Percentiles rank a stretch among this genome's conserved stretches.
Conservation (phyloP, 2,329 filamentous ascomycete species). For the Pleurostoma richardsiae region DNA sequence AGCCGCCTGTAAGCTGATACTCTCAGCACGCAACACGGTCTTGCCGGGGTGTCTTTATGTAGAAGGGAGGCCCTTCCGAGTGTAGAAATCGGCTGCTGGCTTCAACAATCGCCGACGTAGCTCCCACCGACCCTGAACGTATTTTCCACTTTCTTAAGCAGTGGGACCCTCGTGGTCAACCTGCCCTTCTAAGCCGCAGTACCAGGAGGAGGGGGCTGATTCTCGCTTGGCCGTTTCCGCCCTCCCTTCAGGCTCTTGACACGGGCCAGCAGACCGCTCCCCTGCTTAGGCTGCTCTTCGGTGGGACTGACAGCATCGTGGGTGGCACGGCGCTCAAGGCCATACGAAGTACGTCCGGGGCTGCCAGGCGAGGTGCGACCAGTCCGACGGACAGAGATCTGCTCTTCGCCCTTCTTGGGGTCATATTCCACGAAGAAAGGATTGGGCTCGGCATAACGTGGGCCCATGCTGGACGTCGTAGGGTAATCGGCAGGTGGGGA, state of each 20-base stretch:
- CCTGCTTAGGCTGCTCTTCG: constrained; percentile 34
- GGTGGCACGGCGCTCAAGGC: constrained; percentile 61
- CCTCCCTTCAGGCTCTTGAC: constrained; percentile 80
- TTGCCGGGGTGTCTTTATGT: too few species aligned
- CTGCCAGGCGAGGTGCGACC: constrained; percentile 46
- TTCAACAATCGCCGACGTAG: background rate
- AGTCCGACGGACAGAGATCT: constrained; percentile 37
- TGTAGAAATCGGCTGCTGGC: background rate
- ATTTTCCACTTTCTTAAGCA: too few species aligned
- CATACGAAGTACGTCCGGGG: constrained; percentile 42
- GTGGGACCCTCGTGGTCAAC: constrained; percentile 2
- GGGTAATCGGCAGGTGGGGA: constrained; percentile 29
- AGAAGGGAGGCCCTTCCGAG: too few species aligned
- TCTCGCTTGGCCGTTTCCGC: constrained; percentile 27
- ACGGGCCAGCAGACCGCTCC: constrained; percentile 66
- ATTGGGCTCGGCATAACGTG: constrained; percentile 48
- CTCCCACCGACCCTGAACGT: background rate
- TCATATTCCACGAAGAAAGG: constrained; percentile 83
- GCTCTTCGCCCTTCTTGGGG: constrained; percentile 48
- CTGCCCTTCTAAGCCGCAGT: constrained; percentile 29
- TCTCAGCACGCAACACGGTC: too few species aligned
- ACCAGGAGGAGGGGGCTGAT: constrained; percentile 20
- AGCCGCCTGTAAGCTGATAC: too few species aligned
- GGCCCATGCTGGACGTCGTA: constrained; percentile 21
- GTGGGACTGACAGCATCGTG: constrained; percentile 41